Percentiles rank a stretch among this genome's conserved stretches.
These are phyloP conservation scores for Aspergillus saccharolyticus DNA, from an alignment of 495 filamentous ascomycete species.

Conservation along the genomic window DNA sequence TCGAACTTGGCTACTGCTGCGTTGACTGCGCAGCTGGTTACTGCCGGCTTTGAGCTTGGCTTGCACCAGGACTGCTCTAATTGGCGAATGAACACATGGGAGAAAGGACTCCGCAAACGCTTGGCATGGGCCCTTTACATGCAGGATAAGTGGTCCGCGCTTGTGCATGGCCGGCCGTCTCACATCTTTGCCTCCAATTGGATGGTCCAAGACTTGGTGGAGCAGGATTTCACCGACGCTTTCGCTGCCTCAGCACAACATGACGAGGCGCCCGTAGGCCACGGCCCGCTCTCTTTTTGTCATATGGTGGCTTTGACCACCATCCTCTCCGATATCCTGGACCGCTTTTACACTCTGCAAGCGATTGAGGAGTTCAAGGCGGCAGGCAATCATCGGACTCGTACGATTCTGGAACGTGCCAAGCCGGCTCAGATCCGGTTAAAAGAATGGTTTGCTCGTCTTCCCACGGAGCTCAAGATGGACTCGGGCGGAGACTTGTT, in stretches of 20 bases:
- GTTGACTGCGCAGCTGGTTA: slow-evolving; percentile 70
- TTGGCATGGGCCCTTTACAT: slow-evolving; percentile 57
- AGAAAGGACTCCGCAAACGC: slow-evolving; percentile 52
- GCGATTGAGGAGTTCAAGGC: slow-evolving; percentile 50
- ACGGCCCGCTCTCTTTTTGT: slow-evolving; percentile 49
- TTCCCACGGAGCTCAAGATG: slow-evolving; percentile 51
- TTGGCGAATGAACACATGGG: slow-evolving; percentile 51
- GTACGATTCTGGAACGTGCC: slow-evolving; percentile 54
- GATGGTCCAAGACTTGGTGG: slow-evolving; percentile 50
- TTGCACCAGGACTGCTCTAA: slow-evolving; percentile 53
- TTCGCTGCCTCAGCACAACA: slow-evolving; percentile 29
- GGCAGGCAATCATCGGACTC: slow-evolving; percentile 45
- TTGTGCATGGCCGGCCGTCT: slow-evolving; percentile 52
- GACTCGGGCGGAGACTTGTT: slow-evolving; percentile 43
- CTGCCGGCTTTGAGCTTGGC: slow-evolving; percentile 51
- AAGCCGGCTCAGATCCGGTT: slow-evolving; percentile 57
- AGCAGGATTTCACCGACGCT: slow-evolving; percentile 46
- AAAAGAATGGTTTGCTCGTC: slow-evolving; percentile 53
- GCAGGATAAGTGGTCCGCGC: slow-evolving; percentile 57
- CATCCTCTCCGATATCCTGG: slow-evolving; percentile 57
- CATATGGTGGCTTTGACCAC: slow-evolving; percentile 56
- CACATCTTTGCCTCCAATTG: slow-evolving; percentile 52
- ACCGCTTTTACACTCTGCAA: slow-evolving; percentile 55
- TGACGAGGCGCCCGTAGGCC: slow-evolving; percentile 35
- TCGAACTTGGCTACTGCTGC: slow-evolving; percentile 83